phyloP scores from a whole-genome alignment of 208 protist species.

The Kentomonas sorsogonicus region DNA sequence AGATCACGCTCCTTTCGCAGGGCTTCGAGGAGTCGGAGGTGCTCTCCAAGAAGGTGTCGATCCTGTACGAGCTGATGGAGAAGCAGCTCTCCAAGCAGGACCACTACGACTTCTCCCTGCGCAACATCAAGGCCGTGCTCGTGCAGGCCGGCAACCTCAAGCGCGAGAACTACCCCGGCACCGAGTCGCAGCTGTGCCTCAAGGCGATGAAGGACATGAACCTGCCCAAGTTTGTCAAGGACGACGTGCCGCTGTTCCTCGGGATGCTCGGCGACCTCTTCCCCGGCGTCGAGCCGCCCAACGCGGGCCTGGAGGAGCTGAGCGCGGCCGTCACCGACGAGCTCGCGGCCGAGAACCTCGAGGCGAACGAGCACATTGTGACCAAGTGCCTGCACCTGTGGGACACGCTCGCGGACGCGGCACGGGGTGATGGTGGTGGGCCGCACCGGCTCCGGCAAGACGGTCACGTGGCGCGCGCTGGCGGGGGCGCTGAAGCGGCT shows the following conservation, averaged over 20 bases:
- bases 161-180: constrained; percentile 83
- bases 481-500: constrained; percentile 70
- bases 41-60: constrained; percentile 95
- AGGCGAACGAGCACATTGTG: constrained; percentile 81
- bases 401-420: constrained; percentile 94
- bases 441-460: constrained; percentile 93
- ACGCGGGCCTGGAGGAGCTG: constrained; percentile 78
- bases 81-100: constrained; percentile 98
- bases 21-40: constrained; percentile 94
- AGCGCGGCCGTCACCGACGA: constrained; percentile 72
- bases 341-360: constrained; percentile 64
- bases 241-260: constrained; percentile 95
- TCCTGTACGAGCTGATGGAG: constrained; percentile 95
- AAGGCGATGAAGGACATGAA: constrained; percentile 97
- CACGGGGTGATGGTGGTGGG: constrained; percentile 99
- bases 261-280: constrained; percentile 96
- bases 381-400: constrained; percentile 94
- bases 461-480: constrained; percentile 92
- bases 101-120: constrained; percentile 98
- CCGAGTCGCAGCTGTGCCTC: constrained; percentile 94
- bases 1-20: constrained; percentile 97
- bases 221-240: constrained; percentile 95
- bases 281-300: constrained; percentile 84
- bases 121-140: constrained; percentile 97
- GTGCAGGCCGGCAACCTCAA: constrained; percentile 93